These are phyloP conservation scores for Alliaria petiolata DNA, from an alignment of 345 rosid species.

Conservation along the genomic window DNA sequence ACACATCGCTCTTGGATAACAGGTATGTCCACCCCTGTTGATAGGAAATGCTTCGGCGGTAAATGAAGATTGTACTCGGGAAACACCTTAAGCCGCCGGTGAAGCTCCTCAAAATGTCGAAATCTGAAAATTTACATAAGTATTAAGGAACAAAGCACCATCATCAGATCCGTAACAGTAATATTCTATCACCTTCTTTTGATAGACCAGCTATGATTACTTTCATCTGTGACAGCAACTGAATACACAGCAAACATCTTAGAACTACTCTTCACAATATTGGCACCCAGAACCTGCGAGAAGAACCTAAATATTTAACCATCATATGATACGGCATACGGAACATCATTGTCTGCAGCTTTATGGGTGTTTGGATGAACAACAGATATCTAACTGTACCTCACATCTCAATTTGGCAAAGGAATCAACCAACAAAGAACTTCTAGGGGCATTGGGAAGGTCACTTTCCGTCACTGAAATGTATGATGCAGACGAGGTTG, in stretches of 20 bases:
- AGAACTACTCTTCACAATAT: constrained; percentile 89
- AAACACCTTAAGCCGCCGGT: constrained; percentile 87
- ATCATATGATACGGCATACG: neutral
- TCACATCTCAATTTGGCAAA: constrained; percentile 89
- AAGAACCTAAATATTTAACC: constrained; percentile 29
- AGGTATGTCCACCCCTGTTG: constrained; percentile 76
- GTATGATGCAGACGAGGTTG: constrained; percentile 58
- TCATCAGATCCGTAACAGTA: constrained; percentile 20
- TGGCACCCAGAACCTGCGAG: constrained; percentile 92
- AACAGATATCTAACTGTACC: constrained; percentile 49
- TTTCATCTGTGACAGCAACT: constrained; percentile 81
- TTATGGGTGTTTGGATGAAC: neutral
- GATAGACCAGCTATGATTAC: constrained; percentile 90
- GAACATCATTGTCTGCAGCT: neutral
- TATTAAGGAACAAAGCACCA: neutral
- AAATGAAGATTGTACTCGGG: constrained; percentile 86
- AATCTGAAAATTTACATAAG: constrained; percentile 44
- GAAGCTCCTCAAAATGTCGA: constrained; percentile 99
- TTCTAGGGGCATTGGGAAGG: constrained; percentile 43
- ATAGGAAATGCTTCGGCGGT: constrained; percentile 97
- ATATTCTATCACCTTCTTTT: constrained; percentile 77
- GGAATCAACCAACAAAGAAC: constrained; percentile 63
- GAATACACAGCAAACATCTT: constrained; percentile 93
- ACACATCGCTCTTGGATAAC: constrained; percentile 89
- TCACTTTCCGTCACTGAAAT: constrained; percentile 42